Evolutionary conservation across 1,284 basidiomycete species (phyloP).

Genomic region (Tilletiopsis washingtonensis): DNA sequence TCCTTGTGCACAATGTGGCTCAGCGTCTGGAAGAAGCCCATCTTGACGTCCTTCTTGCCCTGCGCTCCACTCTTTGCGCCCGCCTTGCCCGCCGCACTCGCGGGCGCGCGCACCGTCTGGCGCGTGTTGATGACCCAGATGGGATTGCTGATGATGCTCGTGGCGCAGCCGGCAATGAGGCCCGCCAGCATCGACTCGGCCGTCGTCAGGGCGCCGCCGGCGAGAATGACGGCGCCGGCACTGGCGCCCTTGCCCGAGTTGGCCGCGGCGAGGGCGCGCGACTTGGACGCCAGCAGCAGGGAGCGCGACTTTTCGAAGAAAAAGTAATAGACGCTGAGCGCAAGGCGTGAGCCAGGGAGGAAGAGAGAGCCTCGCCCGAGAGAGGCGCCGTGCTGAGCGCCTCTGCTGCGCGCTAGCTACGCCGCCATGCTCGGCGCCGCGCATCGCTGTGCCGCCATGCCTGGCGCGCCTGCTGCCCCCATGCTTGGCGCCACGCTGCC

Average conservation of each 20-base stretch:
- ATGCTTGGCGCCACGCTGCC: too few species aligned
- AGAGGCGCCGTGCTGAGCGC: too few species aligned
- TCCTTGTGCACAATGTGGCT: constrained; percentile 67
- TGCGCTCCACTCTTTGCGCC: background rate
- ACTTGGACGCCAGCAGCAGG: constrained; percentile 41
- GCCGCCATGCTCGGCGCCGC: too few species aligned
- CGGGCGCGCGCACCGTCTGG: constrained; percentile 53
- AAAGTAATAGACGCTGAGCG: constrained; percentile 47
- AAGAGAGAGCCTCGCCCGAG: too few species aligned
- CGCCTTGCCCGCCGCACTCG: background rate
- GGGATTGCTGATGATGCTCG: constrained; percentile 83
- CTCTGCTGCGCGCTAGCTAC: too few species aligned
- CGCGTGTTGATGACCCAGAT: constrained; percentile 65
- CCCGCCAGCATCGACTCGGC: constrained; percentile 83
- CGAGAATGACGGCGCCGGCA: constrained; percentile 51
- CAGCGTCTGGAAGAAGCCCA: constrained; percentile 57
- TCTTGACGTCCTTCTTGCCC: constrained; percentile 17
- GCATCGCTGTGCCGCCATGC: too few species aligned
- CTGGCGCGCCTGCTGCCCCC: too few species aligned
- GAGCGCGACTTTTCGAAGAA: constrained; percentile 48
- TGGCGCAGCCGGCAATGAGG: constrained; percentile 80
- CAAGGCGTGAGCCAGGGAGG: too few species aligned
- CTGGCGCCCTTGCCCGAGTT: constrained; percentile 47
- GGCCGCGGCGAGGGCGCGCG: constrained; percentile 47
- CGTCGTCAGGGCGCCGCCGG: constrained; percentile 58